These are phyloP conservation scores for Aspergillus puulaauensis DNA, from an alignment of 2,329 filamentous ascomycete species.

Conservation along the genomic window DNA sequence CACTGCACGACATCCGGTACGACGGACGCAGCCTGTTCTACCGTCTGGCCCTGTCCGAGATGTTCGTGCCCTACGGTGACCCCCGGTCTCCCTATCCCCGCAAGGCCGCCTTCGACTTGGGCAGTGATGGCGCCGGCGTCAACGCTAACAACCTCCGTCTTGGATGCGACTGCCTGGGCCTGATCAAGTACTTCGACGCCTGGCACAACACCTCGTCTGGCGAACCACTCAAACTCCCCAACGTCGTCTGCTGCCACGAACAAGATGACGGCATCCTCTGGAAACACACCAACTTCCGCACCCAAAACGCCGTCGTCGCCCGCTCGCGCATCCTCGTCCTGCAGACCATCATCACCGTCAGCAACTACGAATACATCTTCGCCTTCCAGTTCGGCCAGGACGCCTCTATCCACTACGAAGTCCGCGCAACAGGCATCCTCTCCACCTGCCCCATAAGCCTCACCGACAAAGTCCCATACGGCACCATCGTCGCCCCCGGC, in stretches of 20 bases:
- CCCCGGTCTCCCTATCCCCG: constrained; percentile 40
- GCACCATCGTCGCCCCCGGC: constrained; percentile 42
- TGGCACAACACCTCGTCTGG: constrained; percentile 36
- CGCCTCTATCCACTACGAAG: constrained; percentile 41
- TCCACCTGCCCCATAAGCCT: constrained; percentile 37
- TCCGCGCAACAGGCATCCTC: constrained; percentile 48
- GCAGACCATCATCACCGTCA: constrained; percentile 43
- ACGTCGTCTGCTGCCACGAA: constrained; percentile 45
- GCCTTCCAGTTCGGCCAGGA: constrained; percentile 44
- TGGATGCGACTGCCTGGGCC: constrained; percentile 44
- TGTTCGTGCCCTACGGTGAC: constrained; percentile 48
- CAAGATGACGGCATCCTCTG: constrained; percentile 39
- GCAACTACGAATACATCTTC: constrained; percentile 49
- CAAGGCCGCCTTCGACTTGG: constrained; percentile 47
- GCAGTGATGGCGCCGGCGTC: constrained; percentile 43
- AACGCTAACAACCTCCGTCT: constrained; percentile 43
- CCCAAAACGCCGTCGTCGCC: constrained; percentile 32
- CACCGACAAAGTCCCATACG: constrained; percentile 35
- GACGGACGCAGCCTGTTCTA: constrained; percentile 42
- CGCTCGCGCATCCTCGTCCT: constrained; percentile 36
- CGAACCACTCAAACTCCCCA: constrained; percentile 37
- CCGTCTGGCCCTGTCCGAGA: constrained; percentile 43
- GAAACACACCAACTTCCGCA: constrained; percentile 44
- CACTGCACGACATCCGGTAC: constrained; percentile 42
- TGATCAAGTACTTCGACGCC: constrained; percentile 43